Evolutionary conservation across 2,329 filamentous ascomycete genomes (phyloP).

Genomic region (Colletotrichum sp.): DNA sequence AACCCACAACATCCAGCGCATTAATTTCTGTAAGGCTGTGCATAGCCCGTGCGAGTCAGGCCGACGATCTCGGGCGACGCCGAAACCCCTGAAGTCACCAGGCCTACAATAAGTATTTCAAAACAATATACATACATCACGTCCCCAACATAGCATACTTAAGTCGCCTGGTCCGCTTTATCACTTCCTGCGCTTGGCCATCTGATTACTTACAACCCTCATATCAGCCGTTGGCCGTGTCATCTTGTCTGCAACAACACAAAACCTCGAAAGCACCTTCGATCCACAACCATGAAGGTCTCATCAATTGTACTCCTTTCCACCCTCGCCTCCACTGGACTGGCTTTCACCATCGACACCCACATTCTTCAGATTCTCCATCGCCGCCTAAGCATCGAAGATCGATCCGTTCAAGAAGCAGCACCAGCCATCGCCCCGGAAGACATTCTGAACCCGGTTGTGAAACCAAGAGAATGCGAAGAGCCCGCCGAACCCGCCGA

Average conservation of each 20-base stretch:
- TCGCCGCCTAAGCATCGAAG: not conserved
- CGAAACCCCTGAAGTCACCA: not conserved
- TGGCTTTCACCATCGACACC: not conserved
- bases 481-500: not conserved
- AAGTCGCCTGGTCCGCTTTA: not conserved
- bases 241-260: not conserved
- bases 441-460: not conserved
- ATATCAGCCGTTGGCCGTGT: not conserved
- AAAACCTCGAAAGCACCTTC: not conserved
- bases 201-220: not conserved
- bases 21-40: conserved; percentile 3
- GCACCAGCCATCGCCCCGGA: not conserved
- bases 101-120: not conserved
- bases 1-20: not conserved
- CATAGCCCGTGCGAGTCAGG: not conserved
- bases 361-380: not conserved
- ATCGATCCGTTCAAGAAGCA: not conserved
- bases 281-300: not conserved
- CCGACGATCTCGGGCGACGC: not conserved
- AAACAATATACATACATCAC: not conserved
- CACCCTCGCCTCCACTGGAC: not conserved
- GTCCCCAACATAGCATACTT: not conserved
- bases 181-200: not conserved
- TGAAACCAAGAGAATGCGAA: not conserved
- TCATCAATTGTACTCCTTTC: not conserved